phyloP scores from a whole-genome alignment of 2,329 filamentous ascomycete species.

The Alternaria sp. region DNA sequence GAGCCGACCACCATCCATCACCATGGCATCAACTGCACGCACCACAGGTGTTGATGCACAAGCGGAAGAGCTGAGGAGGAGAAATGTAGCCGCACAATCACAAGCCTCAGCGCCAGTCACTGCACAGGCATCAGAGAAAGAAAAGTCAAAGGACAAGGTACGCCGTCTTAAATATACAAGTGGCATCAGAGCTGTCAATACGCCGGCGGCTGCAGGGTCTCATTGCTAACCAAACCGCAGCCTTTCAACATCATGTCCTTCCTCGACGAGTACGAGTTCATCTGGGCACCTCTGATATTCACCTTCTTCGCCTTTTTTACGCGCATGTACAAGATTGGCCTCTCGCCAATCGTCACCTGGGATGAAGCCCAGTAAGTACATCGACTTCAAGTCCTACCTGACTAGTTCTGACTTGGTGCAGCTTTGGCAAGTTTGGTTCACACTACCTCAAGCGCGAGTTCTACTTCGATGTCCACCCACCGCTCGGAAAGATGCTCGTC shows the following conservation, averaged over 20 bases:
- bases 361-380: conserved; percentile 74
- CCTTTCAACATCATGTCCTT: conserved; percentile 67
- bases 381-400: neutral
- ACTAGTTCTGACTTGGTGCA: conserved; percentile 51
- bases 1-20: conserved; percentile 10
- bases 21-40: conserved; percentile 44
- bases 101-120: conserved; percentile 38
- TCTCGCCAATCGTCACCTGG: conserved; percentile 77
- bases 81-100: conserved; percentile 52
- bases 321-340: conserved; percentile 71
- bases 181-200: conserved; percentile 14
- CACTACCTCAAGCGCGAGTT: conserved; percentile 99
- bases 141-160: conserved; percentile 61
- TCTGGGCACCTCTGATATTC: conserved; percentile 70
- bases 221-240: conserved; percentile 37
- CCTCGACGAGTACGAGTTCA: conserved; percentile 69
- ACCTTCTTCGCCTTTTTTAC: conserved; percentile 71
- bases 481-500: conserved; percentile 97
- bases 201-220: conserved; percentile 6
- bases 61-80: conserved; percentile 56
- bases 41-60: conserved; percentile 55
- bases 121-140: conserved; percentile 46
- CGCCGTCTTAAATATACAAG: conserved; percentile 7
- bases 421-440: conserved; percentile 96
- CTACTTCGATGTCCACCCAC: conserved; percentile 97